Base-by-base conservation (phyloP, 2,329 filamentous ascomycete genomes). In the Ploettnerulaceae sp. region DNA sequence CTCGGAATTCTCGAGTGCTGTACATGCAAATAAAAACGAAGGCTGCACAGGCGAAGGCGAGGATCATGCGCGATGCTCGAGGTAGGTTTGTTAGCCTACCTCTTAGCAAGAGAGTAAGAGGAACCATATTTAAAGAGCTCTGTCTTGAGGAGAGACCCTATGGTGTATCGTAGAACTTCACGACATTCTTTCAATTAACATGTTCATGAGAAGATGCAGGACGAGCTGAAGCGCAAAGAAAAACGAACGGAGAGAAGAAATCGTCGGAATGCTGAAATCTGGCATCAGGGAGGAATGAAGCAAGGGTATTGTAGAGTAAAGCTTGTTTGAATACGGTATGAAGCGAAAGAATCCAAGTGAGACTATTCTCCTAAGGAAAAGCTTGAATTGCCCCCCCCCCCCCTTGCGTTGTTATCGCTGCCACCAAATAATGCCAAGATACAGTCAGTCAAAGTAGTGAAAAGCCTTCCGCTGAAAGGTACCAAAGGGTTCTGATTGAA, bases 21-120 rank as follows among this genome's bases (percentile, higher is more conserved):
- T 49, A 52, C 14, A 48, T 24, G 24, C 29, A 41, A 18, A 52
- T 12, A n/a, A 53, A 37, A n/a, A 39, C 20, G 39, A 53, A 43
- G 1, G 35, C 11, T n/a, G 46, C 26, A 14, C 24, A 40, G 24
- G 9, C 21, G 7, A 38, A 36, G 8, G 46, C 14, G n/a, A 53
- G 21, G 12, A 50, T 12, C 17, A 51, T 43, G 3, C 53, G 53
- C 1, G 48, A 53, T 31, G 44, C 33, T 11, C 53, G 48, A 4
- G 46, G 51, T 14, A 53, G 43, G 24, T 46, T 47, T 7, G 38
- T 9, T 20, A 44, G 29, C 3, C 24, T 14, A n/a, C 24, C 14
- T 7, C 41, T 20, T 5, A 22, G 22, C 41, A 21, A 36, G 32
- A 36, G 9, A 14, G 32, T 15, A 6, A 44, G 11, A 12, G 41